Evolutionary conservation across 257 asterid genomes (phyloP), one percentile per base, ranked within the genome.

Genomic region (Henckelia pumila): DNA sequence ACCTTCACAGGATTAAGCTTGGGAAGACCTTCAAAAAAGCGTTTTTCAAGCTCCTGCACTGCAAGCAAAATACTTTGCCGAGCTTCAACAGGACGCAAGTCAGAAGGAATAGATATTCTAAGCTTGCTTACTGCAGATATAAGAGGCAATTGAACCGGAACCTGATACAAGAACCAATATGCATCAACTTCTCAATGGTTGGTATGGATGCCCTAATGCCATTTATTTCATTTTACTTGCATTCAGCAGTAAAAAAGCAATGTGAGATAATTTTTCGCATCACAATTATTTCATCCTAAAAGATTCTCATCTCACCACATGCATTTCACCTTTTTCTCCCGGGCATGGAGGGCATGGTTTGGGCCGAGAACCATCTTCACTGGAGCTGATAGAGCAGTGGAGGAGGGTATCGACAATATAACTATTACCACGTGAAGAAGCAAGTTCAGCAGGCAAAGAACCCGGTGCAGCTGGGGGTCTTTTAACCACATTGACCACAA

Each of bases 321-420:
- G 99, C 99, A 94, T 94, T 85, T 94, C 97, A 55, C 97, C 97
- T 74, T 87, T 89, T 71, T 94, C 96, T 78, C 97, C 97, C 60
- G 86, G 93, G 59, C 80, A 79, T 63, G 96, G 91, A 76, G 95
- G 99, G 67, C 86, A 81, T 57, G 99, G 97, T 80, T 87, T 94
- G 61, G 88, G 92, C 67, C 81, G 97, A 76, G 95, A 76, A 61
- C 91, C 96, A 63, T 83, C 83, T 75, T 84, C 96, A 70, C 76
- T 79, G 13, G 89, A 74, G 73, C 88, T 81, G 58, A 87, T 68
- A 28, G 99, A 88, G 76, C 99, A 94, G 70, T 85, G 95, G 75
- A 94, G 99, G 75, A 94, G 83, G 26, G 85, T 75, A 69, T 94
- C 99, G 71, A 94, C 89, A 66, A 94, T 91, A 80, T 91, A 91